Percentiles rank a stretch among this genome's conserved stretches.
These are phyloP conservation scores for Aspergillus sp. DNA, from an alignment of 2,329 filamentous ascomycete genomes.

Conservation along the genomic window DNA sequence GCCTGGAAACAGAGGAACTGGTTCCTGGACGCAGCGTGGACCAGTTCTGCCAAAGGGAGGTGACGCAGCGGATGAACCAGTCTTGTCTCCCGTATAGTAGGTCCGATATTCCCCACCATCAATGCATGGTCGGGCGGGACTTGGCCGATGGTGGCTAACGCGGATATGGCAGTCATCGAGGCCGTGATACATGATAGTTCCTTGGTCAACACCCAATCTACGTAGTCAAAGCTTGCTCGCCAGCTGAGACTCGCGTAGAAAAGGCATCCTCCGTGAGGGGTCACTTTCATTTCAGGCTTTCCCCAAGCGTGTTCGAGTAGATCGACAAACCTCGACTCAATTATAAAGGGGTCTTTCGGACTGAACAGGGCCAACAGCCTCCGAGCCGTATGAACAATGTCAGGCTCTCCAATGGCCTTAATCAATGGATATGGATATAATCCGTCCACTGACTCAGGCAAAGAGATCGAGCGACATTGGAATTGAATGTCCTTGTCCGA, in stretches of 20 bases:
- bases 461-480: slow-evolving; percentile 3
- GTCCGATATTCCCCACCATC: background rate
- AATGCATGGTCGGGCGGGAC: background rate
- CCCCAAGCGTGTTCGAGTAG: background rate
- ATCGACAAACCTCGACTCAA: background rate
- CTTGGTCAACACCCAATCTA: background rate
- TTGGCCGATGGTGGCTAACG: background rate
- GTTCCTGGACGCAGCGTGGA: slow-evolving; percentile 3
- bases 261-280: background rate
- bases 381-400: background rate
- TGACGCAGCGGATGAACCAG: slow-evolving; percentile 1
- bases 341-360: background rate
- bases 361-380: slow-evolving; percentile 2
- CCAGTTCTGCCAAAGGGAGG: slow-evolving; percentile 3
- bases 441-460: background rate
- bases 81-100: background rate
- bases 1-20: slow-evolving; percentile 1
- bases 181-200: slow-evolving; percentile 8
- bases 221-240: slow-evolving; percentile 6
- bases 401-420: background rate
- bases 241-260: slow-evolving; percentile 6
- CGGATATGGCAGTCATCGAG: slow-evolving; percentile 1
- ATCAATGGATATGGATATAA: background rate
- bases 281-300: background rate
- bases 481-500: background rate